A percentile compares a stretch with the other conserved stretches of the same genome.
Evolutionary conservation across 2,329 filamentous ascomycete genomes (phyloP).

Genomic region (Apiospora malaysiana): DNA sequence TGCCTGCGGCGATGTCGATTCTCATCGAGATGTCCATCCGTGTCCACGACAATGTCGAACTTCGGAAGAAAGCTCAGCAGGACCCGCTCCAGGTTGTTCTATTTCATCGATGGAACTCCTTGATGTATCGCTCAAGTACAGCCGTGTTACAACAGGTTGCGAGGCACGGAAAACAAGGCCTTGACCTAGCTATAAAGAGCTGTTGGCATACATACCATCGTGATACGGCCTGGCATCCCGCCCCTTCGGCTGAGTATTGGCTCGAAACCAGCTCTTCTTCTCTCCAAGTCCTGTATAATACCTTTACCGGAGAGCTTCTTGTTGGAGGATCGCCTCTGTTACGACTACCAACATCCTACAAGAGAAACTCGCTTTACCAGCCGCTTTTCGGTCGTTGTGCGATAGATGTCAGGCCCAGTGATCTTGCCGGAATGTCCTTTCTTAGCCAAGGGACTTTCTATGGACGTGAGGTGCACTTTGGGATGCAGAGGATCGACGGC

Average conservation of each 20-base stretch:
- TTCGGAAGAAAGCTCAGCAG: not conserved
- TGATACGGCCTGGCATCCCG: constrained; percentile 1
- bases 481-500: not conserved
- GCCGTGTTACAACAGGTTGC: not conserved
- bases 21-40: constrained; percentile 12
- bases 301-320: not conserved
- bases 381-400: not conserved
- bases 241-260: constrained; percentile 8
- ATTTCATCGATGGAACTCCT: constrained; percentile 5
- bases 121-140: constrained; percentile 20
- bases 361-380: not conserved
- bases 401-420: not conserved
- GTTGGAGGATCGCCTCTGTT: not conserved
- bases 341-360: not conserved
- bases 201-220: constrained; percentile 6
- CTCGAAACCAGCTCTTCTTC: constrained; percentile 9
- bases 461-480: not conserved
- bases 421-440: not conserved
- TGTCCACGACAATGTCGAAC: constrained; percentile 16
- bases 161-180: not conserved
- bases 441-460: not conserved
- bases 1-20: not conserved
- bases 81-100: not conserved
- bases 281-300: constrained; percentile 1
- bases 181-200: not conserved